Percentiles rank a stretch among this genome's conserved stretches.
phyloP scores from a whole-genome alignment of 495 filamentous ascomycete species.

The Wilcoxina mikolae region DNA sequence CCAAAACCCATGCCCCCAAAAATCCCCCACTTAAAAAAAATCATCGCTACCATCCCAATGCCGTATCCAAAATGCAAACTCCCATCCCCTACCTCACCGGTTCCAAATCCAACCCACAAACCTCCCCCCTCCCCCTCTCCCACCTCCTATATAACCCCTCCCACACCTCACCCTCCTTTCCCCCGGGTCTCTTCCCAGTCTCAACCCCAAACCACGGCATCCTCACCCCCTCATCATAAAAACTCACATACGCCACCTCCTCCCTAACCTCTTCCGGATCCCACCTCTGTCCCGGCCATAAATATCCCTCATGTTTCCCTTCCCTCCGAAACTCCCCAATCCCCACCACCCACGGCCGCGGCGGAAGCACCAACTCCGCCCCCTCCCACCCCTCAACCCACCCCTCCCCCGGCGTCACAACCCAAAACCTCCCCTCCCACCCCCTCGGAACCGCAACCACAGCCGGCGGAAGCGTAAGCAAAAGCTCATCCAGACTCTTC shows the following conservation, averaged over 20 bases:
- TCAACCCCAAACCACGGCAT: slow-evolving; percentile 33
- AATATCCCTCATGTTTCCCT: slow-evolving; percentile 42
- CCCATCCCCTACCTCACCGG: background rate
- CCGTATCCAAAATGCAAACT: too few relatives aligned
- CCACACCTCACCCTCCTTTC: slow-evolving; percentile 32
- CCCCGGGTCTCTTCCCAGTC: slow-evolving; percentile 29
- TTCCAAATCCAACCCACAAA: slow-evolving; percentile 30
- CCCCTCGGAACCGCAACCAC: slow-evolving; percentile 49
- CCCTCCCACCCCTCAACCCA: slow-evolving; percentile 47
- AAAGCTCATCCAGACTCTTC: slow-evolving; percentile 48
- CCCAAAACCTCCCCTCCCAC: slow-evolving; percentile 35
- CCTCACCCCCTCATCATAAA: slow-evolving; percentile 45
- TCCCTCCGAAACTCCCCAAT: slow-evolving; percentile 51
- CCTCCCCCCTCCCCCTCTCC: slow-evolving; percentile 27
- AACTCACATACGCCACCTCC: slow-evolving; percentile 65
- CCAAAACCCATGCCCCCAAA: too few relatives aligned
- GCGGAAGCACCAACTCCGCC: slow-evolving; percentile 64
- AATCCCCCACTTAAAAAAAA: too few relatives aligned
- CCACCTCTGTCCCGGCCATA: slow-evolving; percentile 42
- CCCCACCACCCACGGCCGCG: slow-evolving; percentile 54
- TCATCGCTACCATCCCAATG: too few relatives aligned
- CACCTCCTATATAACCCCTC: slow-evolving; percentile 29
- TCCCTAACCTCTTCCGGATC: slow-evolving; percentile 46
- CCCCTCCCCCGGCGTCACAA: slow-evolving; percentile 45
- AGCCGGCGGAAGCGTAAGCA: slow-evolving; percentile 52